Conservation (phyloP, 306 rosid genomes). For the Vachellia collinsii region DNA sequence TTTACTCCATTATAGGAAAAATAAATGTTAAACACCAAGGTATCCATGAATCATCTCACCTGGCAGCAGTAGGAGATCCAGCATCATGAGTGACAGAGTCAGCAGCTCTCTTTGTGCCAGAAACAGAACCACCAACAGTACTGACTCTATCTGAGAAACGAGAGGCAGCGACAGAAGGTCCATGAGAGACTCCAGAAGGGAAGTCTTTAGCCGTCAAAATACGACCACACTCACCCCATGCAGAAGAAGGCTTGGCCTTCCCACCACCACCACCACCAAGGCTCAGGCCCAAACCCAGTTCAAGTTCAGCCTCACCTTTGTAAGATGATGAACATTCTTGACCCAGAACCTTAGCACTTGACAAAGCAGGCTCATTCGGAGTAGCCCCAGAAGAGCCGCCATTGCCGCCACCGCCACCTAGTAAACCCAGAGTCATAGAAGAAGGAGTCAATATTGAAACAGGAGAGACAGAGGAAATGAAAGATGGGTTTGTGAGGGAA, state of each 20-base stretch:
- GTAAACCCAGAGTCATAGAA: conserved; percentile 48
- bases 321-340: conserved; percentile 47
- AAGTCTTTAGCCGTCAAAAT: conserved; percentile 72
- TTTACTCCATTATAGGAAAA: background rate
- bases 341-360: conserved; percentile 43
- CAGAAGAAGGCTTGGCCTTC: conserved; percentile 40
- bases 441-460: background rate
- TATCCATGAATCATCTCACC: conserved; percentile 40
- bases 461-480: background rate
- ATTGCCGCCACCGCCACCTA: conserved; percentile 34
- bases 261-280: conserved; percentile 39
- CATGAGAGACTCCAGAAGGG: conserved; percentile 53
- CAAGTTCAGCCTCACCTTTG: conserved; percentile 59
- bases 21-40: background rate
- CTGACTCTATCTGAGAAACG: conserved; percentile 46
- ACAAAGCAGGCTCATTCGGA: conserved; percentile 40
- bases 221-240: conserved; percentile 61
- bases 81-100: conserved; percentile 58
- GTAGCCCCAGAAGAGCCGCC: conserved; percentile 46
- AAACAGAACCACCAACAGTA: conserved; percentile 34
- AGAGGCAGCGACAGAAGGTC: conserved; percentile 42
- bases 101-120: conserved; percentile 73
- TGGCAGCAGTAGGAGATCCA: conserved; percentile 61
- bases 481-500: background rate
- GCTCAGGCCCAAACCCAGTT: conserved; percentile 58